These are phyloP conservation scores for Lepiota brunneoincarnata DNA, from an alignment of 768 basidiomycete genomes.

Conservation along the genomic window DNA sequence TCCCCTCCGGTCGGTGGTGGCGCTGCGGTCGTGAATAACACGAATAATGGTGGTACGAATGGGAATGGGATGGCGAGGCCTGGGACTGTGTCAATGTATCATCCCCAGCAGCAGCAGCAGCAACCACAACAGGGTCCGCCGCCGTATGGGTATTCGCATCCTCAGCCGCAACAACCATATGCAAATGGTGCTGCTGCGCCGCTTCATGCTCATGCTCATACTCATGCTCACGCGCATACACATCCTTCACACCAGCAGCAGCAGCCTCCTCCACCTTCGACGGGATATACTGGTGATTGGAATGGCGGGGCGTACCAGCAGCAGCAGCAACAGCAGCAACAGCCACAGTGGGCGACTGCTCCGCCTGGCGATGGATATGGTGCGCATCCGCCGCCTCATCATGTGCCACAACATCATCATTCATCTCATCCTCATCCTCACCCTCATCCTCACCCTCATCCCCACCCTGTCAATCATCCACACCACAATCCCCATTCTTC, in stretches of 20 bases:
- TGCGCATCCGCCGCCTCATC: constrained; percentile 4
- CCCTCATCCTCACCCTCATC: no score
- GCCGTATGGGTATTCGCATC: constrained; percentile 11
- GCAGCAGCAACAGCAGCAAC: constrained; percentile 19
- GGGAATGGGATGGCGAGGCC: no score
- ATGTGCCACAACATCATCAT: background rate
- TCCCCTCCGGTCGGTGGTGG: no score
- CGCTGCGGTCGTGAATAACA: no score
- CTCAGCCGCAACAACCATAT: constrained; percentile 19
- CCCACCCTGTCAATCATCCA: background rate
- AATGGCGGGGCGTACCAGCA: constrained; percentile 18
- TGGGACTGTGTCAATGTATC: background rate
- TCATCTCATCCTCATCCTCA: background rate
- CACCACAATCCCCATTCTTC: no score
- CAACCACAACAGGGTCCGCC: constrained; percentile 18
- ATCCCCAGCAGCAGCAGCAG: constrained; percentile 18
- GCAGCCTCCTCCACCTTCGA: constrained; percentile 22
- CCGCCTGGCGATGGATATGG: background rate
- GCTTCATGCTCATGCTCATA: constrained; percentile 20
- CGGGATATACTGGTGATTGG: background rate
- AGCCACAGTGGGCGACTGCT: constrained; percentile 12
- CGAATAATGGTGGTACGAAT: no score
- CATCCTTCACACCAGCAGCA: constrained; percentile 19
- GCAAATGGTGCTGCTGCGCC: no score
- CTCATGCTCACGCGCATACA: no score